Evolutionary conservation across 805 yeast genomes (phyloP).

Genomic region (Saccharomycopsis javanensis): DNA sequence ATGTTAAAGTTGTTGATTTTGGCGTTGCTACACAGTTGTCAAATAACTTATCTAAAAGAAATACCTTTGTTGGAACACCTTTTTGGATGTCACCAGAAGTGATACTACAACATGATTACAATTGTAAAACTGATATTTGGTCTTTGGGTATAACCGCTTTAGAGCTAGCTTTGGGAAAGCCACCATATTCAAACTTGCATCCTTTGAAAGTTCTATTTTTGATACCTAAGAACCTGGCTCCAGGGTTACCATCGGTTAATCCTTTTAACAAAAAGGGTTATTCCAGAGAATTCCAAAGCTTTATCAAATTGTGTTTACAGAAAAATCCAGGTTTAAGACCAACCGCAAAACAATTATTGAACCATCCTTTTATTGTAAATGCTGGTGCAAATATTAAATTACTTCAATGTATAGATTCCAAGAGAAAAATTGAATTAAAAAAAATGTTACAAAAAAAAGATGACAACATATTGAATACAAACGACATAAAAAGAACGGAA

Average conservation of each 20-base stretch:
- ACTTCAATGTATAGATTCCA: slow-evolving; percentile 32
- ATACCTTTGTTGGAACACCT: slow-evolving; percentile 90
- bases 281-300: slow-evolving; percentile 51
- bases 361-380: slow-evolving; percentile 48
- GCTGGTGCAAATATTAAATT: slow-evolving; percentile 31
- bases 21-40: slow-evolving; percentile 87
- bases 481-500: neutral
- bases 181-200: slow-evolving; percentile 50
- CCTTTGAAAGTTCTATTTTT: slow-evolving; percentile 46
- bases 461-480: slow-evolving; percentile 4
- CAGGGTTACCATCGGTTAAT: slow-evolving; percentile 26
- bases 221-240: slow-evolving; percentile 41
- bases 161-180: slow-evolving; percentile 62
- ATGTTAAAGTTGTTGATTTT: slow-evolving; percentile 80
- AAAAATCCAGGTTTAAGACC: slow-evolving; percentile 64
- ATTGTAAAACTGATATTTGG: slow-evolving; percentile 91
- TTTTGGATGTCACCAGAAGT: slow-evolving; percentile 99
- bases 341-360: slow-evolving; percentile 48
- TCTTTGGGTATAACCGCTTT: slow-evolving; percentile 78
- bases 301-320: slow-evolving; percentile 59
- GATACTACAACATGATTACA: slow-evolving; percentile 60
- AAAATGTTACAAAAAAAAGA: slow-evolving; percentile 1
- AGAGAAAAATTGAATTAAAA: slow-evolving; percentile 35
- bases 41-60: slow-evolving; percentile 46
- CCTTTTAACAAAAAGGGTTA: slow-evolving; percentile 21